These are phyloP conservation scores for Didymella glomerata DNA, from an alignment of 2,329 filamentous ascomycete genomes.

Conservation along the genomic window DNA sequence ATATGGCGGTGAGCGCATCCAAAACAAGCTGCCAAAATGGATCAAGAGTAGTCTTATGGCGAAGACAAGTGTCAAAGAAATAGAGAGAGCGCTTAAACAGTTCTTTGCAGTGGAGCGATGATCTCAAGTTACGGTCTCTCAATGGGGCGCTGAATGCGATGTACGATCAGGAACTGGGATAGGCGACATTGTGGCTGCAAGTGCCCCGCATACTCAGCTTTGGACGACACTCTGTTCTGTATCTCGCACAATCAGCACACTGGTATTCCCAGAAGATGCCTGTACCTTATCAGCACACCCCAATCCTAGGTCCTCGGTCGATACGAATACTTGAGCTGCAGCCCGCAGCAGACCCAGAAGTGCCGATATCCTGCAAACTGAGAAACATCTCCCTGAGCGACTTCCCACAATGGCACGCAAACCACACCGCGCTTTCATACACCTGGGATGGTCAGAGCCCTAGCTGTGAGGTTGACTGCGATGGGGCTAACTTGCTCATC, in stretches of 20 bases:
- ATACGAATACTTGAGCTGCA: not conserved
- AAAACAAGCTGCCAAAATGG: conserved; percentile 85
- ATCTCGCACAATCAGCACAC: not conserved
- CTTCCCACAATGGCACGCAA: conserved; percentile 3
- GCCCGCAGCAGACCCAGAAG: not conserved
- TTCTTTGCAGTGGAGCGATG: conserved; percentile 50
- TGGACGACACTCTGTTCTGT: not conserved
- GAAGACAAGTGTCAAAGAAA: conserved; percentile 55
- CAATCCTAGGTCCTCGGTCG: not conserved
- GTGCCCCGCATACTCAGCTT: not conserved
- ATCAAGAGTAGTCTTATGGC: conserved; percentile 73
- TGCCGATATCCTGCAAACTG: not conserved
- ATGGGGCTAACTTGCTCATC: conserved; percentile 6
- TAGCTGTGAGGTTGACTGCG: conserved; percentile 9
- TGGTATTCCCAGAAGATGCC: not conserved
- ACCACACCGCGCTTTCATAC: conserved; percentile 17
- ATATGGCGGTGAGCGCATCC: conserved; percentile 77
- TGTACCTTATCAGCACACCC: not conserved
- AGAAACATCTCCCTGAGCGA: conserved; percentile 3
- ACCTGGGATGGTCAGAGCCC: conserved; percentile 14
- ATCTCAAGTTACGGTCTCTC: not conserved
- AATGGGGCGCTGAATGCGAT: not conserved
- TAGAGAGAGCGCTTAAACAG: conserved; percentile 44
- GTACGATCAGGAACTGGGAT: not conserved
- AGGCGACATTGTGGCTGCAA: conserved; percentile 1